Conservation (phyloP, 768 basidiomycete genomes). For the Serendipita sp. region DNA sequence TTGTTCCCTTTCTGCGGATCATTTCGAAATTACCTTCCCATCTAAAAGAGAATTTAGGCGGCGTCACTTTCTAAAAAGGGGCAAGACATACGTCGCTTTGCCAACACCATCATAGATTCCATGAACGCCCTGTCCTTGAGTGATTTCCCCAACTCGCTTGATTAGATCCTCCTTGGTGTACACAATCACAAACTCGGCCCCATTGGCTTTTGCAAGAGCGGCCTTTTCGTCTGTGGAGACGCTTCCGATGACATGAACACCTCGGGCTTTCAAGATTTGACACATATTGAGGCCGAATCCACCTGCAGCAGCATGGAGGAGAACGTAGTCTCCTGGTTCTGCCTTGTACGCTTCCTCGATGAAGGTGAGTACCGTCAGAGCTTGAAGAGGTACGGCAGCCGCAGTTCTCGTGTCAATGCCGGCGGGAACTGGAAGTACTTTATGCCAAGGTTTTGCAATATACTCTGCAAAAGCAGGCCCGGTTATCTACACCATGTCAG, state of each 20-base stretch:
- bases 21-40: slow-evolving; percentile 70
- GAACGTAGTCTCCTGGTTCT: slow-evolving; percentile 58
- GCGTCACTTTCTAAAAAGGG: not conserved
- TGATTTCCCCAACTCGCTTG: slow-evolving; percentile 53
- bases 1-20: slow-evolving; percentile 71
- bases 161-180: slow-evolving; percentile 60
- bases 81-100: slow-evolving; percentile 62
- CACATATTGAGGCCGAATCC: slow-evolving; percentile 58
- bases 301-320: slow-evolving; percentile 85
- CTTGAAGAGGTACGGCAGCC: slow-evolving; percentile 56
- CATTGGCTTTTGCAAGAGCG: slow-evolving; percentile 55
- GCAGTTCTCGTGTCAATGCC: slow-evolving; percentile 41
- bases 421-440: slow-evolving; percentile 48
- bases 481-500: slow-evolving; percentile 13
- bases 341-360: slow-evolving; percentile 76
- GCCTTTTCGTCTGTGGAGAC: slow-evolving; percentile 78
- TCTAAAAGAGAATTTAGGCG: slow-evolving; percentile 20
- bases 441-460: slow-evolving; percentile 44
- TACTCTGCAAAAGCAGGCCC: slow-evolving; percentile 48
- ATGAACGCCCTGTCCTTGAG: slow-evolving; percentile 65
- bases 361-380: slow-evolving; percentile 60
- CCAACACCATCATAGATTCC: slow-evolving; percentile 94
- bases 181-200: slow-evolving; percentile 76
- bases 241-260: slow-evolving; percentile 86
- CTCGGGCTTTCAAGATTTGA: slow-evolving; percentile 53